A percentile compares a stretch with the other conserved stretches of the same genome.
Conservation (phyloP, 1,139 yeast genomes). For the Kluyveromyces sp. region DNA sequence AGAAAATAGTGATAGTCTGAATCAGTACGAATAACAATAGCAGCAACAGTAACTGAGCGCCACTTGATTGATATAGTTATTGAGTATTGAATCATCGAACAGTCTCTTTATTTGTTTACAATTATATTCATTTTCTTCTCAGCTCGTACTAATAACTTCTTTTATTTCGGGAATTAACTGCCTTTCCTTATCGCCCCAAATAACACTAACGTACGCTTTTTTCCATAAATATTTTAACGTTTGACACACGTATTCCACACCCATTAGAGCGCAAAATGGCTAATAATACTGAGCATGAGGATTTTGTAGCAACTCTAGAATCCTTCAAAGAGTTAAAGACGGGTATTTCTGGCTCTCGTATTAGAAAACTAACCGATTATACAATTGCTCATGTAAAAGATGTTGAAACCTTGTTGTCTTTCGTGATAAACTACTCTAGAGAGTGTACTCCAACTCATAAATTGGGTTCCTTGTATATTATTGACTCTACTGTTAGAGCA, state of each 20-base stretch:
- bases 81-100: not conserved
- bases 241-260: not conserved
- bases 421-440: constrained; percentile 49
- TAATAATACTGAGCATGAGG: constrained; percentile 33
- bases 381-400: constrained; percentile 61
- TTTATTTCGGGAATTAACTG: not conserved
- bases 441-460: constrained; percentile 75
- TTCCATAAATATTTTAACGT: not conserved
- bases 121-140: not conserved
- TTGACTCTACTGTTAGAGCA: constrained; percentile 87
- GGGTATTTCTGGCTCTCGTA: constrained; percentile 94
- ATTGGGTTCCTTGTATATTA: constrained; percentile 82
- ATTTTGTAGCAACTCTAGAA: constrained; percentile 62
- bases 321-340: constrained; percentile 73
- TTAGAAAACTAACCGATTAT: constrained; percentile 71
- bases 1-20: not conserved
- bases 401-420: constrained; percentile 24
- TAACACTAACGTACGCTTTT: not conserved
- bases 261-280: constrained; percentile 5
- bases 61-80: not conserved
- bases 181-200: not conserved
- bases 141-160: not conserved
- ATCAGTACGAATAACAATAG: not conserved
- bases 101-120: not conserved
- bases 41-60: not conserved